These are phyloP conservation scores for Spathaspora passalidarum DNA, from an alignment of 805 yeast species.

Conservation along the genomic window DNA sequence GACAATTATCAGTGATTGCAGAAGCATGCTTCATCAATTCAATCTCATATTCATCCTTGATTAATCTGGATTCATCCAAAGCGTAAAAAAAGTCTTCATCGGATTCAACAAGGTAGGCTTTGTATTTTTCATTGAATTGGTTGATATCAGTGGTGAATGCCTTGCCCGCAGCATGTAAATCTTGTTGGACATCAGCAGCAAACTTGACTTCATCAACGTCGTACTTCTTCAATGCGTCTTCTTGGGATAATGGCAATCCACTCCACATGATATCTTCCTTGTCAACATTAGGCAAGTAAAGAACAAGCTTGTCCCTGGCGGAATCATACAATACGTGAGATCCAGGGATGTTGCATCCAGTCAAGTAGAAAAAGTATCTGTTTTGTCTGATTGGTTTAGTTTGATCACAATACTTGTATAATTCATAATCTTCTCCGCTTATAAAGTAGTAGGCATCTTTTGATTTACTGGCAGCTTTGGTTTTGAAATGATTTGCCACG, in stretches of 20 bases:
- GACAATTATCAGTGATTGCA: constrained; percentile 82
- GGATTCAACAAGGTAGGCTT: constrained; percentile 36
- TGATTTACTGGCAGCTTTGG: constrained; percentile 19
- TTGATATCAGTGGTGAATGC: constrained; percentile 58
- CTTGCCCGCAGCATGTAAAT: constrained; percentile 25
- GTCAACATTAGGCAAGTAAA: constrained; percentile 82
- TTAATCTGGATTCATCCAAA: constrained; percentile 80
- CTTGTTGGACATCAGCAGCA: constrained; percentile 44
- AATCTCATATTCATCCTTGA: constrained; percentile 82
- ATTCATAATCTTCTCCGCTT: constrained; percentile 57
- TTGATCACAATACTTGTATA: constrained; percentile 77
- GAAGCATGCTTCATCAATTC: constrained; percentile 77
- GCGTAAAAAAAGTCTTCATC: constrained; percentile 59
- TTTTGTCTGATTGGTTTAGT: constrained; percentile 79
- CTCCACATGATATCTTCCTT: constrained; percentile 95
- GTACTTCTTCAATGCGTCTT: constrained; percentile 60
- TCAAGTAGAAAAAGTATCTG: constrained; percentile 82
- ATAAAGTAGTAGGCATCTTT: constrained; percentile 43
- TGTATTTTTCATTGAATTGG: constrained; percentile 37
- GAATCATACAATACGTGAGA: constrained; percentile 62
- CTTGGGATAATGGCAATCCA: constrained; percentile 72
- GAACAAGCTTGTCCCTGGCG: constrained; percentile 51
- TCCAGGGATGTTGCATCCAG: constrained; percentile 83
- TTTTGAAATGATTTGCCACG: constrained; percentile 41
- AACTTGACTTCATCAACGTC: constrained; percentile 84